These are phyloP conservation scores for Sorghum bicolor DNA, from an alignment of 176 grass and related monocot species.

Conservation along the genomic window Sorghum_bicolor_NCBIv3 NC_012873.2:58986001-58986500, in stretches of 20 bases:
- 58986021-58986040: background rate
- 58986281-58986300: background rate
- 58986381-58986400: background rate
- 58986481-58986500: background rate
- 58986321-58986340: too few species aligned
- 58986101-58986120: conserved; percentile 56
- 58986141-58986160: conserved; percentile 25
- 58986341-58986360: too few species aligned
- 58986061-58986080: conserved; percentile 34
- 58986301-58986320: background rate
- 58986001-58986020: background rate
- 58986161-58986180: background rate
- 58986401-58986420: background rate
- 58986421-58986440: conserved; percentile 43
- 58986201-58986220: background rate
- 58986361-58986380: too few species aligned
- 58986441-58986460: background rate
- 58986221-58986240: too few species aligned
- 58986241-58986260: background rate
- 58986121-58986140: conserved; percentile 34
- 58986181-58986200: background rate
- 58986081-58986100: conserved; percentile 77
- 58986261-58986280: background rate
- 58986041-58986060: background rate
- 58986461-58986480: background rate